Percentiles rank a stretch among this genome's conserved stretches.
Evolutionary conservation across 2,329 filamentous ascomycete species (phyloP).

Genomic region (Cladobotryum mycophilum): DNA sequence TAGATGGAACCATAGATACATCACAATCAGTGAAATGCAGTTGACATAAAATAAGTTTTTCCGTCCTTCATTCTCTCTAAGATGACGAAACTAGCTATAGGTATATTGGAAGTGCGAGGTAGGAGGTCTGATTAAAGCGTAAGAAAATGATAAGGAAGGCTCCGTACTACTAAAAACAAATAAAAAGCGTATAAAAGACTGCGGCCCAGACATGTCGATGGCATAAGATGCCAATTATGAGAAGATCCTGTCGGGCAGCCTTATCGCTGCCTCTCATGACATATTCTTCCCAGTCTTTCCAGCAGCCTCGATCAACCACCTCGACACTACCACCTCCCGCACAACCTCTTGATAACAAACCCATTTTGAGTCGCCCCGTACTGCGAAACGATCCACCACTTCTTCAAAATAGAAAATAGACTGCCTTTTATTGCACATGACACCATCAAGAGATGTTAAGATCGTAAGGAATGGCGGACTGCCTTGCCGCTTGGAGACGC

Average conservation of each 20-base stretch:
- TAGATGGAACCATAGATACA: background rate
- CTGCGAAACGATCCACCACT: conserved; percentile 13
- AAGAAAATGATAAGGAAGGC: conserved; percentile 31
- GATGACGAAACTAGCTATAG: conserved; percentile 24
- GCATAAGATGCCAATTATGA: background rate
- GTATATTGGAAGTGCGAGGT: conserved; percentile 25
- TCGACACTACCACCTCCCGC: conserved; percentile 13
- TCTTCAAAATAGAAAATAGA: conserved; percentile 19
- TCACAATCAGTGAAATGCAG: background rate
- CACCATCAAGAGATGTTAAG: conserved; percentile 24
- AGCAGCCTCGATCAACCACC: conserved; percentile 1
- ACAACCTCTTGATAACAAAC: conserved; percentile 16
- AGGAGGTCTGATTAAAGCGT: conserved; percentile 34
- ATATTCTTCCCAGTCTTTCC: background rate
- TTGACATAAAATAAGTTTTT: background rate
- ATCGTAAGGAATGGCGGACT: conserved; percentile 18
- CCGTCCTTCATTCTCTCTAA: conserved; percentile 9
- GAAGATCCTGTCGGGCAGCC: background rate
- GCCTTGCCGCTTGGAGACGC: conserved; percentile 27
- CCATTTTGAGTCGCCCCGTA: conserved; percentile 14
- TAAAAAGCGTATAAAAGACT: conserved; percentile 22
- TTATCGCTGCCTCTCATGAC: background rate
- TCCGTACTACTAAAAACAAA: conserved; percentile 32
- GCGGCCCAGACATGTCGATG: background rate
- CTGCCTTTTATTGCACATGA: conserved; percentile 23